These are phyloP conservation scores for Kokia cookei DNA, from an alignment of 441 rosid species.

Conservation along the genomic window DNA sequence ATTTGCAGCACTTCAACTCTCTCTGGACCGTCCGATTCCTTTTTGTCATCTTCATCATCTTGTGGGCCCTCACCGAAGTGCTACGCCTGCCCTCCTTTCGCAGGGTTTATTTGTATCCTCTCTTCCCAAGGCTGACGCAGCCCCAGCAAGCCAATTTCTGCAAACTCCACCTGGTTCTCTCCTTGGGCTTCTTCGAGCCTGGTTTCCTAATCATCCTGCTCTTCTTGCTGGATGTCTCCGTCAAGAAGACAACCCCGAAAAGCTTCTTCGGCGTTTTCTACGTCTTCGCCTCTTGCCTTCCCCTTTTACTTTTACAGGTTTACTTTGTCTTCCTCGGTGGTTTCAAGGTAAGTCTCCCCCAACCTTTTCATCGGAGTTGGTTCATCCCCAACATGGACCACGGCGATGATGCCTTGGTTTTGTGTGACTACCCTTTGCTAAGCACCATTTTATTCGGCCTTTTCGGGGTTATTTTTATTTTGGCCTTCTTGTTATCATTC, in stretches of 20 bases:
- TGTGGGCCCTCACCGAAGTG: conserved; percentile 43
- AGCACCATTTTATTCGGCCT: conserved; percentile 31
- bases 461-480: conserved; percentile 24
- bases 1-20: conserved; percentile 39
- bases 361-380: conserved; percentile 18
- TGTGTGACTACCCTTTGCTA: conserved; percentile 42
- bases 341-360: conserved; percentile 4
- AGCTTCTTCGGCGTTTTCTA: conserved; percentile 24
- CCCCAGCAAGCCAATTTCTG: conserved; percentile 28
- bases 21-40: conserved; percentile 52
- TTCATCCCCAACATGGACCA: neutral
- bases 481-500: conserved; percentile 33
- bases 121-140: conserved; percentile 9
- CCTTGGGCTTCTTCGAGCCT: conserved; percentile 51
- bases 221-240: conserved; percentile 46
- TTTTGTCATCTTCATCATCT: conserved; percentile 32
- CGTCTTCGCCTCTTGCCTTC: conserved; percentile 33
- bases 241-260: conserved; percentile 22
- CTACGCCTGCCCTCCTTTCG: conserved; percentile 37
- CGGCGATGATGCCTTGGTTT: neutral
- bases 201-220: conserved; percentile 43
- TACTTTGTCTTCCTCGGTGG: conserved; percentile 16
- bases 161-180: conserved; percentile 34
- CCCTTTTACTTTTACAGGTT: conserved; percentile 27
- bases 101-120: neutral